These are phyloP conservation scores for Artemisia argyi DNA, from an alignment of 129 eudicot species.

Conservation along the genomic window DNA sequence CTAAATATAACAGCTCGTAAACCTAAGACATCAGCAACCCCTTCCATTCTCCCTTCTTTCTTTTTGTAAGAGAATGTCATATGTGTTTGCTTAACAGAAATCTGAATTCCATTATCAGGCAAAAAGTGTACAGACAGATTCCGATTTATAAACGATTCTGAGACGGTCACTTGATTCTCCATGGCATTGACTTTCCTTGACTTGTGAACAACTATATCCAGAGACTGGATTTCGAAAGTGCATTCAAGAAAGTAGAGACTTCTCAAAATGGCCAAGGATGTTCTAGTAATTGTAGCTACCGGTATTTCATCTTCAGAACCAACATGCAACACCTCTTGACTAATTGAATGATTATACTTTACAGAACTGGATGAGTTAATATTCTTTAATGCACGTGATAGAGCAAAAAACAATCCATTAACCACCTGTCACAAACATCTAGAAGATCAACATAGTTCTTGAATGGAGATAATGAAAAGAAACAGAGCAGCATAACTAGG, in stretches of 20 bases:
- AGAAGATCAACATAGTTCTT: constrained; percentile 24
- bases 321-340: constrained; percentile 31
- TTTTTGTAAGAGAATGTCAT: constrained; percentile 36
- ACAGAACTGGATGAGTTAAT: constrained; percentile 28
- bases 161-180: constrained; percentile 30
- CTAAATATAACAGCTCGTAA: constrained; percentile 45
- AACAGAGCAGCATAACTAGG: too few relatives aligned
- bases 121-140: constrained; percentile 40
- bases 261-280: constrained; percentile 26
- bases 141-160: constrained; percentile 29
- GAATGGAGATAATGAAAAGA: too few relatives aligned
- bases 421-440: constrained; percentile 44
- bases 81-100: constrained; percentile 39
- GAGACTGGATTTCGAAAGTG: constrained; percentile 52
- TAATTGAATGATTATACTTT: constrained; percentile 25
- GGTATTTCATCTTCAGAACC: constrained; percentile 38
- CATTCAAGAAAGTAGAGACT: constrained; percentile 33
- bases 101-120: constrained; percentile 57
- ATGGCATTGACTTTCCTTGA: constrained; percentile 42
- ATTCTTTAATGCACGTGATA: constrained; percentile 27
- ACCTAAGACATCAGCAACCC: constrained; percentile 44
- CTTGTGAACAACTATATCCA: constrained; percentile 57
- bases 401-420: constrained; percentile 36
- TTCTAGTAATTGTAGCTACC: constrained; percentile 25
- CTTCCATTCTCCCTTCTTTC: constrained; percentile 39